A percentile compares a stretch with the other conserved stretches of the same genome.
phyloP scores from a whole-genome alignment of 108 stramenopile species.

The Skeletonema potamos region DNA sequence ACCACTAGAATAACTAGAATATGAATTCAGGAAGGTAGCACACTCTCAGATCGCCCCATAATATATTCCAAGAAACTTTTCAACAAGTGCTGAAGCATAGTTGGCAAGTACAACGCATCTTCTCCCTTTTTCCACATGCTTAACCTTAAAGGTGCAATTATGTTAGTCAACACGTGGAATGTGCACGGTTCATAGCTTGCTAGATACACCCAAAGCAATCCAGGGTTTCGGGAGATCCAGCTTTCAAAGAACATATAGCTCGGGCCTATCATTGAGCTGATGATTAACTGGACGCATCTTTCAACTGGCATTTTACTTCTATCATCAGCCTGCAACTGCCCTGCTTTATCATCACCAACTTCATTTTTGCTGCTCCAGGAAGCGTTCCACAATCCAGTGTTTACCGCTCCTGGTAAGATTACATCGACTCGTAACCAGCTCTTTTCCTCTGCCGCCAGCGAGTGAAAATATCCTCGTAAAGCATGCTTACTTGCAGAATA shows the following conservation, averaged over 20 bases:
- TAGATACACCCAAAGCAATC: slow-evolving; percentile 32
- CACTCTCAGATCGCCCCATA: neutral
- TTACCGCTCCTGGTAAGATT: slow-evolving; percentile 62
- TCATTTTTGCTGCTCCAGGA: slow-evolving; percentile 1
- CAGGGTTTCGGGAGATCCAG: slow-evolving; percentile 69
- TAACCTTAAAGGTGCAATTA: slow-evolving; percentile 4
- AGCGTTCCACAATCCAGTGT: slow-evolving; percentile 43
- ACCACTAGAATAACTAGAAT: too few relatives aligned
- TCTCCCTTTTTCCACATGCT: slow-evolving; percentile 19
- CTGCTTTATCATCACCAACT: neutral
- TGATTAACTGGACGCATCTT: slow-evolving; percentile 50
- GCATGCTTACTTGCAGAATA: slow-evolving; percentile 76
- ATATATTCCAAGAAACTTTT: neutral
- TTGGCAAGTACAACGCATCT: slow-evolving; percentile 20
- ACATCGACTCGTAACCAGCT: slow-evolving; percentile 59
- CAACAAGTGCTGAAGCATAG: neutral
- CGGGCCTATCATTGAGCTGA: slow-evolving; percentile 45
- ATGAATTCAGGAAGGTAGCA: too few relatives aligned
- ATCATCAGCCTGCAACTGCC: neutral
- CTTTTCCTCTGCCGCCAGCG: slow-evolving; percentile 55
- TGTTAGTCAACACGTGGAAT: slow-evolving; percentile 2
- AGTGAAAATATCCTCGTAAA: slow-evolving; percentile 60
- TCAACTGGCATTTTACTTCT: slow-evolving; percentile 61
- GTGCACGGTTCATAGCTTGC: slow-evolving; percentile 14
- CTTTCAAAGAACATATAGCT: slow-evolving; percentile 32